These are phyloP conservation scores for Diaporthe citri DNA, from an alignment of 2,329 filamentous ascomycete species.

Conservation along the genomic window DNA sequence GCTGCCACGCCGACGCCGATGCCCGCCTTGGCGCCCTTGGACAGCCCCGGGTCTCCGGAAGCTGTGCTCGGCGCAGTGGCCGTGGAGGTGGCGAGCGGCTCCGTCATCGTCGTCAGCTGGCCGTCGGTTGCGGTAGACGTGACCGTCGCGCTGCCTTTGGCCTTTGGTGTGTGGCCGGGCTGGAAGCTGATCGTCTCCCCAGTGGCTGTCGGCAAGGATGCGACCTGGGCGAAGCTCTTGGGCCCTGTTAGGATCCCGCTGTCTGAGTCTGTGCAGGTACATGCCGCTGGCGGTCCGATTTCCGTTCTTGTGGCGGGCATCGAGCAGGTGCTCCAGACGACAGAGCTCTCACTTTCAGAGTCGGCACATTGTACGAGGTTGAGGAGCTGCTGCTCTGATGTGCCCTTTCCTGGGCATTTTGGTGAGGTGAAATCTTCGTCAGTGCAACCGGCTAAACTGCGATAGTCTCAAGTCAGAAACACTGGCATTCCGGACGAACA, in stretches of 20 bases:
- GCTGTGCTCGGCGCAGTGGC: background rate
- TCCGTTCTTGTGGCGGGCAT: background rate
- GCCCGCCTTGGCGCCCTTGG: constrained; percentile 24
- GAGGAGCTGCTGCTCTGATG: constrained; percentile 10
- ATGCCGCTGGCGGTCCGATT: constrained; percentile 17
- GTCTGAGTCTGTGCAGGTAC: constrained; percentile 12
- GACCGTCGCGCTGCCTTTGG: background rate
- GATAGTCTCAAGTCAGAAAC: background rate
- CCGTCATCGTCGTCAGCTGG: background rate
- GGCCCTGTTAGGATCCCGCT: constrained; percentile 8
- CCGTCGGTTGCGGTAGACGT: constrained; percentile 17
- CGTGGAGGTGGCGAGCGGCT: background rate
- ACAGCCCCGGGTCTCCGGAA: background rate
- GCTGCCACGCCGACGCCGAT: constrained; percentile 27
- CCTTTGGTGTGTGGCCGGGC: constrained; percentile 18
- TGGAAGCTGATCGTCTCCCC: constrained; percentile 18
- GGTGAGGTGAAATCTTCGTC: constrained; percentile 17
- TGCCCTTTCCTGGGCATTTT: background rate
- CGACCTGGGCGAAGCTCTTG: background rate
- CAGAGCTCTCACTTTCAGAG: background rate
- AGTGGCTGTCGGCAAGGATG: background rate
- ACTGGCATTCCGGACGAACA: fast-evolving
- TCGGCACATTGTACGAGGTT: constrained; percentile 31
- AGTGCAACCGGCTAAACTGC: constrained; percentile 27
- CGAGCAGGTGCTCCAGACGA: constrained; percentile 24